phyloP scores from a whole-genome alignment of 1,284 basidiomycete genomes.

The Nidula niveotomentosa region DNA sequence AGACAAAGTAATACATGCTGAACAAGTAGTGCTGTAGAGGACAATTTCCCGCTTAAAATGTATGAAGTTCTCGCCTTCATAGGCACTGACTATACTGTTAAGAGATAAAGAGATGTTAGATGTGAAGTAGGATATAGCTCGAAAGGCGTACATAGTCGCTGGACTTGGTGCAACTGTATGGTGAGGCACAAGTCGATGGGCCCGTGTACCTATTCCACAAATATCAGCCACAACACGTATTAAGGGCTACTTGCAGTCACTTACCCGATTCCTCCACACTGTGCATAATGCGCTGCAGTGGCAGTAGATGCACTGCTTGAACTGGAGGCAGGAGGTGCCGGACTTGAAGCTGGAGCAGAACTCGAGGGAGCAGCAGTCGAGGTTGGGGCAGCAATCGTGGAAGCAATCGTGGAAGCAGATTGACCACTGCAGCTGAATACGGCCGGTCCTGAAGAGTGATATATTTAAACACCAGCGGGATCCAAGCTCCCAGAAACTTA shows the following conservation, averaged over 20 bases:
- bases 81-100: conserved; percentile 39
- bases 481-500: neutral
- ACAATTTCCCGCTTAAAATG: too few species aligned
- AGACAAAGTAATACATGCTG: too few species aligned
- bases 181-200: conserved; percentile 28
- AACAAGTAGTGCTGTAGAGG: too few species aligned
- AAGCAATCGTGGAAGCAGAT: neutral
- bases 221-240: neutral
- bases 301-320: neutral
- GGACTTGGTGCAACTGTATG: conserved; percentile 26
- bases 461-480: neutral
- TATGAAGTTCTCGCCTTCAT: conserved; percentile 17
- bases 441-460: too few species aligned
- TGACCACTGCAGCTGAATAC: neutral
- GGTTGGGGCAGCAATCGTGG: neutral
- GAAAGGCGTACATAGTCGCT: conserved; percentile 29
- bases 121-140: neutral
- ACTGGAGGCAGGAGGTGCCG: neutral
- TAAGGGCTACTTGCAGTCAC: too few species aligned
- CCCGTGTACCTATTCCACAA: conserved; percentile 26
- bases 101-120: neutral
- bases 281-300: neutral
- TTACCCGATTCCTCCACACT: neutral
- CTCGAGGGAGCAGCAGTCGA: neutral
- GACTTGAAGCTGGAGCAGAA: neutral